A percentile compares a stretch with the other conserved stretches of the same genome.
These are phyloP conservation scores for Solanum medicagineum DNA, from an alignment of 257 asterid genomes.

Conservation along the genomic window DNA sequence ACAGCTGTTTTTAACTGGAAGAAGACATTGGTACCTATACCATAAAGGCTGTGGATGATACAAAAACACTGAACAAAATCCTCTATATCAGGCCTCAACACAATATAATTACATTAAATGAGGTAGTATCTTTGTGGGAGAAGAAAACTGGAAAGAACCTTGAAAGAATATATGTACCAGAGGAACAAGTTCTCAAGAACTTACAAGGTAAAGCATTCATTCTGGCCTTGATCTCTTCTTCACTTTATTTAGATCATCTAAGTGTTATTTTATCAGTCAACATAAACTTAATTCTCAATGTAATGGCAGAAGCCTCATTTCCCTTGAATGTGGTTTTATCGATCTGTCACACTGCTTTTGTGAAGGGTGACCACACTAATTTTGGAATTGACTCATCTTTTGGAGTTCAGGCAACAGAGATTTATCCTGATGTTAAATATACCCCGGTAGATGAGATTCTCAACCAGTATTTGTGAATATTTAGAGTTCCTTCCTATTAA, in stretches of 20 bases:
- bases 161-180: conserved; percentile 34
- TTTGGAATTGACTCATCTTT: conserved; percentile 47
- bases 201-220: conserved; percentile 27
- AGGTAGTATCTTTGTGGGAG: conserved; percentile 61
- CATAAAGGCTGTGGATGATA: conserved; percentile 58
- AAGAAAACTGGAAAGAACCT: conserved; percentile 56
- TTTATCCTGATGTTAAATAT: conserved; percentile 63
- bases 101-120: conserved; percentile 40
- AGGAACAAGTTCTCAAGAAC: conserved; percentile 45
- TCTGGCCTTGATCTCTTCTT: background rate
- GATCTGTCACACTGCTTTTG: conserved; percentile 37
- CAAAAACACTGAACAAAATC: conserved; percentile 49
- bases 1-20: conserved; percentile 52
- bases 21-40: conserved; percentile 48
- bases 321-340: conserved; percentile 31
- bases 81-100: conserved; percentile 45
- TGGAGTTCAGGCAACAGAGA: conserved; percentile 50
- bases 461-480: conserved; percentile 23
- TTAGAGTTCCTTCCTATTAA: background rate
- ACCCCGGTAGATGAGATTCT: conserved; percentile 48
- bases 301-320: conserved; percentile 28
- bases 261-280: background rate
- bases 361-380: conserved; percentile 50
- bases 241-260: background rate
- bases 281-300: background rate